phyloP scores from a whole-genome alignment of 169 alveolate species.

The Theileria parva region DNA sequence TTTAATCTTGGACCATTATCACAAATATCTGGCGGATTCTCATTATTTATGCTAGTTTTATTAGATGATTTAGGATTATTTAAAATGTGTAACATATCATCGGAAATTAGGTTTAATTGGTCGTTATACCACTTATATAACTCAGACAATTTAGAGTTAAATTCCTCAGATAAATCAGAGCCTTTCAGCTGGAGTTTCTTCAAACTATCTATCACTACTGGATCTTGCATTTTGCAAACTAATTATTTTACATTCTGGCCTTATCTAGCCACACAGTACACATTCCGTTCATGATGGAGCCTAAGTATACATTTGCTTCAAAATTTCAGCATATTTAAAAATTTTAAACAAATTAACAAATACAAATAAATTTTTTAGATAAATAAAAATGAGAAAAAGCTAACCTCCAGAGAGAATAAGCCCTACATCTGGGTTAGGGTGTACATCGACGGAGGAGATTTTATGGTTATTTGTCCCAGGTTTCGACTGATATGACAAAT shows the following conservation, averaged over 20 bases:
- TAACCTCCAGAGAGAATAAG: constrained; percentile 53
- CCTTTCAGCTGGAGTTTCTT: not conserved
- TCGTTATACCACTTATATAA: constrained; percentile 32
- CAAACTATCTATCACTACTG: constrained; percentile 6
- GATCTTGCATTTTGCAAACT: constrained; percentile 10
- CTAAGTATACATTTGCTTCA: not conserved
- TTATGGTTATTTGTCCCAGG: constrained; percentile 3
- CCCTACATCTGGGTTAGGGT: constrained; percentile 40
- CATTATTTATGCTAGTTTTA: not conserved
- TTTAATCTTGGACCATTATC: not conserved
- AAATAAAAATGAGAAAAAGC: not conserved
- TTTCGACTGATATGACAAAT: constrained; percentile 1
- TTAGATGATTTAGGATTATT: not conserved
- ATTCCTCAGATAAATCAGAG: constrained; percentile 9
- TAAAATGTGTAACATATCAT: constrained; percentile 10
- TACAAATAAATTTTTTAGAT: not conserved
- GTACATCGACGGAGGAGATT: constrained; percentile 35
- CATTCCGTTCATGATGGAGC: constrained; percentile 30
- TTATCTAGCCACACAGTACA: constrained; percentile 39
- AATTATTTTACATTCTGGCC: constrained; percentile 3
- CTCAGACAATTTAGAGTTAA: constrained; percentile 9
- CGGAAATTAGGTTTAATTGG: constrained; percentile 19
- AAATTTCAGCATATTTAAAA: not conserved
- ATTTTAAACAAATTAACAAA: not conserved
- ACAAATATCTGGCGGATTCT: not conserved